Evolutionary conservation across 2,329 filamentous ascomycete genomes (phyloP), one percentile per base, ranked within the genome.

Genomic region (Monosporascus sp.): DNA sequence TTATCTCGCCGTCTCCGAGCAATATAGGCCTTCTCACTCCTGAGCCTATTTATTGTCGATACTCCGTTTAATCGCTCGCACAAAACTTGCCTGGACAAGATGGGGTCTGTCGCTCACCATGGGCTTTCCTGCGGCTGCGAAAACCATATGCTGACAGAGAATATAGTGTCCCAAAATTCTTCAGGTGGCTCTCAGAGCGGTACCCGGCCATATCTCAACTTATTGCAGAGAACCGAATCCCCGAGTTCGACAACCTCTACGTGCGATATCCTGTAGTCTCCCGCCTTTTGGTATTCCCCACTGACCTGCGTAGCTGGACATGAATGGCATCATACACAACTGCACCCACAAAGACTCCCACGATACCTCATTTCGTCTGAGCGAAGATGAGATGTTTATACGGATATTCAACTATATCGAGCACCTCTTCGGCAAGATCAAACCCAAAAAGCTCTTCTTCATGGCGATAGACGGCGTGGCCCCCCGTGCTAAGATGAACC

Each of bases 301-400:
- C 60, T 64, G 51, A 66, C 62, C 67, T 55, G 39, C 51, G 25
- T 69, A 87, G 84, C 79, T 95, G 63, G 90, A 95, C 67, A 99
- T 99, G 94, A 99, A 99, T 74, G 94, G 94, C 62, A 99, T 99
- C 71, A 99, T 99, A 66, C 93, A 99, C 74, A 99, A 99, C 72
- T 99, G 94, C 72, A 99, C 94, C 53, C 94, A 99, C 75, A 96
- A 94, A 67, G 93, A 99, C 74, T 87, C 90, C 24, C 92, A 95
- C 67, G 92, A 93, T 68, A 85, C 91, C 4, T 90, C 90, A 1
- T 95, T 95, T 66, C 90, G 94, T 52, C 86, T 97, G 74, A 93
- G 88, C 53, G 95, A 99, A 71, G 93, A 99, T 71, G 90, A 97
- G 72, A 99, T 99, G 94, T 99, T 99, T 69, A 97, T 99, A 62